Conservation (phyloP, 352 stramenopile genomes). For the Pythium phragmiticola region DNA sequence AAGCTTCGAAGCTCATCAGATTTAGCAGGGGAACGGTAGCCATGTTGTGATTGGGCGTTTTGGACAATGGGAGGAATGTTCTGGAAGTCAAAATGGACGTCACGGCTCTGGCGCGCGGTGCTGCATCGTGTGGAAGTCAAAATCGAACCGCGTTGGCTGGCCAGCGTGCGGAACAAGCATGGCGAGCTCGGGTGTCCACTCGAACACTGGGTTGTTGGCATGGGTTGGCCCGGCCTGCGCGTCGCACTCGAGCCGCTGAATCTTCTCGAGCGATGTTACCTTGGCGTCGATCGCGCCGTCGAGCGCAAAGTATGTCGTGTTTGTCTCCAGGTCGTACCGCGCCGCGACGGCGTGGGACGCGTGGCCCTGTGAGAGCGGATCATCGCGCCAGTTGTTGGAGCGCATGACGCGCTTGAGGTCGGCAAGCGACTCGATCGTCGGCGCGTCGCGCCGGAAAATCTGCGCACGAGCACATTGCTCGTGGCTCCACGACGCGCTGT, state of each 20-base stretch:
- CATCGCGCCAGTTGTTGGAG: slow-evolving; percentile 58
- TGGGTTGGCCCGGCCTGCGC: slow-evolving; percentile 62
- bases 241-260: slow-evolving; percentile 42
- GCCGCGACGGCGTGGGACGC: slow-evolving; percentile 56
- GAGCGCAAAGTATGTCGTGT: slow-evolving; percentile 35
- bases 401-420: slow-evolving; percentile 68
- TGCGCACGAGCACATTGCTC: slow-evolving; percentile 43
- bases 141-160: slow-evolving; percentile 42
- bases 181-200: slow-evolving; percentile 46
- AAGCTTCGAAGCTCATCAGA: slow-evolving; percentile 20
- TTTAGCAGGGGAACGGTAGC: slow-evolving; percentile 16
- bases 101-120: slow-evolving; percentile 14
- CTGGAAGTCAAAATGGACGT: slow-evolving; percentile 27
- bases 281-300: slow-evolving; percentile 76
- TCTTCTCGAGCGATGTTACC: slow-evolving; percentile 43
- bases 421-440: slow-evolving; percentile 37
- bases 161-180: slow-evolving; percentile 29
- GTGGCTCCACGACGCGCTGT: slow-evolving; percentile 42
- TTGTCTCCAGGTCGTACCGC: slow-evolving; percentile 61
- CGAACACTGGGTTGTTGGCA: slow-evolving; percentile 53
- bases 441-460: slow-evolving; percentile 58
- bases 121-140: slow-evolving; percentile 41
- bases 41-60: slow-evolving; percentile 6
- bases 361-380: slow-evolving; percentile 46
- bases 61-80: slow-evolving; percentile 35